Base-by-base conservation (phyloP, 495 filamentous ascomycete genomes). In the Aspergillus biplanus region DNA sequence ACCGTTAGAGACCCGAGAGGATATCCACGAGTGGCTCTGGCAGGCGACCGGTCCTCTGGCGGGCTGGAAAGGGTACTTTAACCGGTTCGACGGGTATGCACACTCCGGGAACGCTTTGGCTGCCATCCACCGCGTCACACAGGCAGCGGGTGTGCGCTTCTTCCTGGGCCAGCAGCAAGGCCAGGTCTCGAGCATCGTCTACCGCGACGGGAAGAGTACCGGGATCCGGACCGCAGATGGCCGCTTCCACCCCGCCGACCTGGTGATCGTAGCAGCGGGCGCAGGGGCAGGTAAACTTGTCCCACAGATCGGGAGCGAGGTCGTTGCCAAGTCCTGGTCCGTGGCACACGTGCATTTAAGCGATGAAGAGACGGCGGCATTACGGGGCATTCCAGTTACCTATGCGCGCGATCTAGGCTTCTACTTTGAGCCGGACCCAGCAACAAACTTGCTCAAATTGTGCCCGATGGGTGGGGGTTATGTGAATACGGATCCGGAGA, bases 341-440 rank as follows among this genome's bases (percentile, higher is more conserved):
- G 73, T 86, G 12, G 83, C 77, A 2, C 83, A 87, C 67, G 74
- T 86, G 9, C 80, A 82, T 63, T 76, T 87, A 6, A 84, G 77
- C 0, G 74, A 78, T 31, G 75, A 75, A 6, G 85, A 87, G 69
- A 80, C 80, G 2, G 77, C 75, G 3, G 60, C 64, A 13, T 73
- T 88, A 6, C 77, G 78, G 8, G 81, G 82, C 16, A 84, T 86
- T 52, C 83, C 85, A 0, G 80, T 85, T 2, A 83, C 78, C 5
- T 83, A 85, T 57, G 79, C 75, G 8, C 78, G 84, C 11, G 83
- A 86, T 69, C 68, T 86, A 15, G 84, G 83, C 0, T 86, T 86
- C 73, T 84, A 86, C 67, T 88, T 86, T 57, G 84, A 86, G 64
- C 84, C 85, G 0, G 83, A 86, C 65, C 78, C 74, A 1, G 76